phyloP scores from a whole-genome alignment of 306 rosid species.

The Cicer arietinum region DNA sequence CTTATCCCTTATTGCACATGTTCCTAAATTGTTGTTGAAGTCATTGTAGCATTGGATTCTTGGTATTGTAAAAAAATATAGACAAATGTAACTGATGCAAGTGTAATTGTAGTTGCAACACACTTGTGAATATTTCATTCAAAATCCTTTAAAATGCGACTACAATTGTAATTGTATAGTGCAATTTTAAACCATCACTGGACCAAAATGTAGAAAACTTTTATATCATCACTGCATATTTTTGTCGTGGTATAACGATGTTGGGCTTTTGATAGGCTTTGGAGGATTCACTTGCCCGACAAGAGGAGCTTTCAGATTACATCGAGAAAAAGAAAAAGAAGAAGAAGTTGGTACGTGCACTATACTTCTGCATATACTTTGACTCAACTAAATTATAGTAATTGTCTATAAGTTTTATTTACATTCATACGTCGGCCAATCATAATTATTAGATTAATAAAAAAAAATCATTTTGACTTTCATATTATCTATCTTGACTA shows the following conservation, averaged over 20 bases:
- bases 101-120: neutral
- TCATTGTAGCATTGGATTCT: neutral
- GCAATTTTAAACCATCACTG: neutral
- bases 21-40: neutral
- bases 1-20: neutral
- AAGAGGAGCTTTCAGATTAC: slow-evolving; percentile 69
- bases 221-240: neutral
- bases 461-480: too few species aligned
- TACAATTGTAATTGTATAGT: neutral
- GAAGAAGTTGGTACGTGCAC: slow-evolving; percentile 69
- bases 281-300: slow-evolving; percentile 70
- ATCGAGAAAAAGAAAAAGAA: slow-evolving; percentile 77
- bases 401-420: too few species aligned
- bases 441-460: too few species aligned
- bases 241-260: neutral
- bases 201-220: too few species aligned
- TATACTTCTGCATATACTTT: neutral
- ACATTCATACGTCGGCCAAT: too few species aligned
- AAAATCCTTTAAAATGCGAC: neutral
- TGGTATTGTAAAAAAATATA: neutral
- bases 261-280: slow-evolving; percentile 56
- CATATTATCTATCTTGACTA: too few species aligned
- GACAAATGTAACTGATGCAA: neutral
- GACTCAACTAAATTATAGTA: too few species aligned
- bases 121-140: neutral